Conservation (phyloP, 768 basidiomycete species). For the Dioszegia aurantiaca region DNA sequence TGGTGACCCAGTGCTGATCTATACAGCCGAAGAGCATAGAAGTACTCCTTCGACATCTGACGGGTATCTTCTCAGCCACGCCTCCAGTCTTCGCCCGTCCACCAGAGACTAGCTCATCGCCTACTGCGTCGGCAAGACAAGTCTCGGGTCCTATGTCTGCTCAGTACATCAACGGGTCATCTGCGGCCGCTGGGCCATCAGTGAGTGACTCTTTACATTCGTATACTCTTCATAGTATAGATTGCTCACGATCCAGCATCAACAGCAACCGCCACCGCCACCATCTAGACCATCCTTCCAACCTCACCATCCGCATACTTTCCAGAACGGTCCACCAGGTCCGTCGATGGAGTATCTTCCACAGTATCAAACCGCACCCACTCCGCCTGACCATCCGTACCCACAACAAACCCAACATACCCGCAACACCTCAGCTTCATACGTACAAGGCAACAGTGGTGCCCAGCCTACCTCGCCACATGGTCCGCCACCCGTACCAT, state of each 20-base stretch:
- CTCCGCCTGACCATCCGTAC: conserved; percentile 44
- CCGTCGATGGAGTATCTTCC: conserved; percentile 24
- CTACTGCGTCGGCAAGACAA: conserved; percentile 15
- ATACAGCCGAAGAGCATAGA: conserved; percentile 71
- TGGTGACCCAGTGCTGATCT: no score
- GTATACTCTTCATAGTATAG: background rate
- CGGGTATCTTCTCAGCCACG: conserved; percentile 73
- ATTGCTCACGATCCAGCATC: conserved; percentile 5
- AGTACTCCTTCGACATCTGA: conserved; percentile 71
- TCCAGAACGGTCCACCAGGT: background rate
- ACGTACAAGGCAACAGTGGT: conserved; percentile 13
- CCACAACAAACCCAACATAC: conserved; percentile 34
- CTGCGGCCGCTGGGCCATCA: conserved; percentile 9
- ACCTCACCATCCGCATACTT: conserved; percentile 15
- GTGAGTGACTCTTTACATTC: background rate
- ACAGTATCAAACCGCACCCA: conserved; percentile 48
- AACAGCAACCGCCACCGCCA: conserved; percentile 26
- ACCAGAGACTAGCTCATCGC: conserved; percentile 18
- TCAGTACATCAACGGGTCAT: background rate
- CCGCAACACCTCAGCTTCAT: conserved; percentile 30
- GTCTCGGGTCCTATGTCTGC: conserved; percentile 1
- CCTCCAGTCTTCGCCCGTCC: conserved; percentile 91
- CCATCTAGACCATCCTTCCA: conserved; percentile 23
- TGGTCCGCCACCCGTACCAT: conserved; percentile 41
- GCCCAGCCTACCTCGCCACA: conserved; percentile 20